These are phyloP conservation scores for Teratosphaeria zuluensis DNA, from an alignment of 2,329 filamentous ascomycete species.

Conservation along the genomic window DNA sequence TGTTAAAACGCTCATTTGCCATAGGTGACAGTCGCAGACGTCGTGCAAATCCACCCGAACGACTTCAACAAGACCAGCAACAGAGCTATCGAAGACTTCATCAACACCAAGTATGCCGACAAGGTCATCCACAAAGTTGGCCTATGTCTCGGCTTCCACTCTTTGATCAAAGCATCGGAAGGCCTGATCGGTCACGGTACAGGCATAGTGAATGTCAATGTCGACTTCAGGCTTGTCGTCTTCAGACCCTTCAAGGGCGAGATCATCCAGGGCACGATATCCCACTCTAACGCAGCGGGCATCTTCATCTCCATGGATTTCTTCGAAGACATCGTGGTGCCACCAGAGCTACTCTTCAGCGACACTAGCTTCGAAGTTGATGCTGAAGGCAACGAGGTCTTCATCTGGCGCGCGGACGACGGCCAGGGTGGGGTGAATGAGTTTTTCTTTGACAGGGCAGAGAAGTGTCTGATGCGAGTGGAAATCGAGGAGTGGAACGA, in stretches of 20 bases:
- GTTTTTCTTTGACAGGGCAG: constrained; percentile 82
- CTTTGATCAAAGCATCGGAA: constrained; percentile 71
- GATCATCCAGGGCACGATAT: constrained; percentile 77
- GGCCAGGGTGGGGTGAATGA: constrained; percentile 38
- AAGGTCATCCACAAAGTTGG: constrained; percentile 92
- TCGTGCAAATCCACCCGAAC: constrained; percentile 83
- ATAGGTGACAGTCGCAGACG: constrained; percentile 85
- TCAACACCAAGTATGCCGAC: constrained; percentile 95
- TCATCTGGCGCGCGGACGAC: constrained; percentile 67
- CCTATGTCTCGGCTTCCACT: constrained; percentile 87
- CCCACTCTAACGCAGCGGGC: constrained; percentile 61
- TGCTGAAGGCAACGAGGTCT: constrained; percentile 46
- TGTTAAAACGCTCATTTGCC: neutral
- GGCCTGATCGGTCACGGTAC: constrained; percentile 88
- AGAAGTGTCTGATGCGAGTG: constrained; percentile 77
- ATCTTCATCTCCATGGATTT: constrained; percentile 65
- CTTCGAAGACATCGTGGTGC: constrained; percentile 81
- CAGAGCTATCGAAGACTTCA: constrained; percentile 86
- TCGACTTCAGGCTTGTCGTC: constrained; percentile 86
- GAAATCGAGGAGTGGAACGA: constrained; percentile 87
- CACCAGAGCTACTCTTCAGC: constrained; percentile 62
- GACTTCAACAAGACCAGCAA: constrained; percentile 78
- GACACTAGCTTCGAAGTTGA: constrained; percentile 38
- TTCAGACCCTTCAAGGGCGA: constrained; percentile 96
- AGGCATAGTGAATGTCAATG: constrained; percentile 89